These are phyloP conservation scores for Neltuma alba DNA, from an alignment of 306 rosid species.

Conservation along the genomic window DNA sequence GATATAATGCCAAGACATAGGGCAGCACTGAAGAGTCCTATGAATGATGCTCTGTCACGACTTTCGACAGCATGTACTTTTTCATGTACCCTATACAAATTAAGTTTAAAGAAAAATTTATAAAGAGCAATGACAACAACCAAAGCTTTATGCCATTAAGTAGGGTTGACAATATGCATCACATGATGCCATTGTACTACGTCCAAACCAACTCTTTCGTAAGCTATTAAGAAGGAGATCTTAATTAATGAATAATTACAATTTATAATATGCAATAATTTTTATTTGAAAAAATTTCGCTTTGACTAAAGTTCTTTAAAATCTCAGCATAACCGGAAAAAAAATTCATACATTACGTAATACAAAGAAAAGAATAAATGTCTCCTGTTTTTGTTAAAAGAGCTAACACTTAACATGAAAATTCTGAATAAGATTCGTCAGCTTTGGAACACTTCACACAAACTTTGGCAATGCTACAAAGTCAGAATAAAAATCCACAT, in stretches of 20 bases:
- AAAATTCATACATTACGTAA: conserved; percentile 1
- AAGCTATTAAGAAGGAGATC: background rate
- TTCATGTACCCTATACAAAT: conserved; percentile 68
- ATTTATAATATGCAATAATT: background rate
- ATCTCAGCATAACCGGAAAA: background rate
- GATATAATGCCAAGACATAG: conserved; percentile 79
- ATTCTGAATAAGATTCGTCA: background rate
- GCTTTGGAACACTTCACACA: background rate
- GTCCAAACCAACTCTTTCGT: background rate
- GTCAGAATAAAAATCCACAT: background rate
- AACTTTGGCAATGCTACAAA: conserved; percentile 2
- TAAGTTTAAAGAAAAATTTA: conserved; percentile 2
- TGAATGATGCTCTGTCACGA: conserved; percentile 82
- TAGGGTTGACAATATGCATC: background rate
- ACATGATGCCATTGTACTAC: background rate
- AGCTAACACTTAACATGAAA: conserved; percentile 10
- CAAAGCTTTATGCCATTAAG: background rate
- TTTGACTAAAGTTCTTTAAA: background rate
- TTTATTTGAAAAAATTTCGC: conserved; percentile 12
- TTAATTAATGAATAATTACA: background rate
- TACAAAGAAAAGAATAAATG: background rate
- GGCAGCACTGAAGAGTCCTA: conserved; percentile 67
- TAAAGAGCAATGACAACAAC: background rate
- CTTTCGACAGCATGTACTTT: conserved; percentile 59
- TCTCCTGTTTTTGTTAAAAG: conserved; percentile 7